Evolutionary conservation across 345 rosid genomes (phyloP).

Genomic region (Litchi chinensis): DNA sequence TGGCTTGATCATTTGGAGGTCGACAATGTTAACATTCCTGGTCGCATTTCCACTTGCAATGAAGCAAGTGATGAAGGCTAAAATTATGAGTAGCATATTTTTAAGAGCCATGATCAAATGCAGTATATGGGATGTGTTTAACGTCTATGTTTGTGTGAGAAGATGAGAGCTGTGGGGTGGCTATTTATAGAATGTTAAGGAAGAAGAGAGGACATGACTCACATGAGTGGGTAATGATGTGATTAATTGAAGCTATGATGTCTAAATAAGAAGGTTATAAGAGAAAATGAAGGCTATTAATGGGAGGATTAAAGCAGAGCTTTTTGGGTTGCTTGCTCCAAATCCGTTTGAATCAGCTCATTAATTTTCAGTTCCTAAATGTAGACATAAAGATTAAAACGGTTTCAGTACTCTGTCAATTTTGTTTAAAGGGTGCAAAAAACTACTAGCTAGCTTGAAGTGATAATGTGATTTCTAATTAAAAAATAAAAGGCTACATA

Average conservation of each 20-base stretch:
- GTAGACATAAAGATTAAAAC: no score
- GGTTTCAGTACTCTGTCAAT: no score
- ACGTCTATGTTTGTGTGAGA: background rate
- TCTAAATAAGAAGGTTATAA: background rate
- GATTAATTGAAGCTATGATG: no score
- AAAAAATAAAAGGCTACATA: no score
- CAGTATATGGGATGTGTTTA: background rate
- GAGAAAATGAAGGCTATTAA: background rate
- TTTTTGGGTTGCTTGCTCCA: no score
- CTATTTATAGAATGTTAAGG: background rate
- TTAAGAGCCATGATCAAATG: slow-evolving; percentile 21
- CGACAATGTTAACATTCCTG: slow-evolving; percentile 10
- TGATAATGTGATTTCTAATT: no score
- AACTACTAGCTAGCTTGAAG: no score
- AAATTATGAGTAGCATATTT: slow-evolving; percentile 7
- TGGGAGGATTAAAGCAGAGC: no score
- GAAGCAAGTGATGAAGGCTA: slow-evolving; percentile 27
- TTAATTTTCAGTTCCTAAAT: background rate
- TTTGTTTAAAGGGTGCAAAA: no score
- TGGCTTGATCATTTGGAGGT: background rate
- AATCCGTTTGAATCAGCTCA: no score
- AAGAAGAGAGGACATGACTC: background rate
- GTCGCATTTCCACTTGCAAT: slow-evolving; percentile 21
- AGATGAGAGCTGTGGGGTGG: background rate
- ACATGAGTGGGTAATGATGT: background rate